Evolutionary conservation across 495 filamentous ascomycete genomes (phyloP), one percentile per base, ranked within the genome.

Genomic region (Friedmanniomyces simplex): DNA sequence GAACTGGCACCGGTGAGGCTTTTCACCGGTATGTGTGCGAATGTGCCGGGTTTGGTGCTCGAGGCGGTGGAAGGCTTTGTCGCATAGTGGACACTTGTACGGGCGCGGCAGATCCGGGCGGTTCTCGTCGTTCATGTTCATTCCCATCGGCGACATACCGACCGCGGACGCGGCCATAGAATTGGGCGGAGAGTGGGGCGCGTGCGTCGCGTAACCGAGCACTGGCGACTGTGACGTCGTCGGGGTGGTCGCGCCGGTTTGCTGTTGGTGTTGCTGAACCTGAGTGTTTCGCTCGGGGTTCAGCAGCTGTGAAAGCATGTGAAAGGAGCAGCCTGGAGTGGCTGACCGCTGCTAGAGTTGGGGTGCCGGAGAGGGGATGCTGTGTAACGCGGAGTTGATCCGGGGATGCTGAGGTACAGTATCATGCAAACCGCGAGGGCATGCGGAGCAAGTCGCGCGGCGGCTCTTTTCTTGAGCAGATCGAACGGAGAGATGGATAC

Each of bases 11-110:
- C 85, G 90, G 66, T 98, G 93, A 18, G 93, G 93, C 76, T 97
- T 98, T 75, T 98, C 93, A 58, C 93, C 94, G 1, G 93, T 98
- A 70, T 98, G 93, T 8, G 94, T 97, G 62, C 93, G 82, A 67
- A 98, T 97, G 70, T 98, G 93, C 60, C 93, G 81, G 26, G 93
- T 98, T 75, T 98, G 93, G 69, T 98, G 93, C 74, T 98, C 93
- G 50, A 98, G 78, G 59, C 93, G 88, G 79, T 98, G 93, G 77
- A 98, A 98, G 32, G 93, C 93, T 77, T 96, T 96, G 66, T 97
- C 94, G 79, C 93, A 98, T 49, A 98, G 77, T 42, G 93, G 91
- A 69, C 93, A 98, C 73, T 97, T 96, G 79, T 98, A 98, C 0
- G 93, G 93, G 37, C 94, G 84, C 39, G 93, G 94, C 4, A 97